Percentiles rank a stretch among this genome's conserved stretches.
phyloP scores from a whole-genome alignment of 2,329 filamentous ascomycete genomes.

The Xylariaceae sp. region DNA sequence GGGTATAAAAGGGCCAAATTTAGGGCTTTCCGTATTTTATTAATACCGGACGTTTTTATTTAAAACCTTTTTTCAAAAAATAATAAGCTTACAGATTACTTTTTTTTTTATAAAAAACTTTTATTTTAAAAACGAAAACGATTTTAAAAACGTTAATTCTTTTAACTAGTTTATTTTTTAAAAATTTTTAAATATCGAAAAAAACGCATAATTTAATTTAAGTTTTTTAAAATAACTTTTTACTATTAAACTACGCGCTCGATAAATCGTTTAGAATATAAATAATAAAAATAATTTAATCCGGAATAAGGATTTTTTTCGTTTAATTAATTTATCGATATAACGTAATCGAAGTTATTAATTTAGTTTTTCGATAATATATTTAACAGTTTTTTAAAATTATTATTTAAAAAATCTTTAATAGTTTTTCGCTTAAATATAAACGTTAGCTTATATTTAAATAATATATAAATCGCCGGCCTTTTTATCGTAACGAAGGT shows the following conservation, averaged over 20 bases:
- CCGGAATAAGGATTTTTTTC: not conserved
- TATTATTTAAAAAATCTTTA: not conserved
- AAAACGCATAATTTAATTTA: not conserved
- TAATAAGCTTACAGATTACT: not conserved
- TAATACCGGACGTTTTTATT: too few relatives aligned
- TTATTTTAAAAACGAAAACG: too few relatives aligned
- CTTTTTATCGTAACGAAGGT: too few relatives aligned
- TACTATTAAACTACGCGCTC: not conserved
- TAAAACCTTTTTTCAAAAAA: not conserved
- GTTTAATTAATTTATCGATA: too few relatives aligned
- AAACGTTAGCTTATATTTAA: not conserved
- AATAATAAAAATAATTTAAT: not conserved
- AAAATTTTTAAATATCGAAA: not conserved
- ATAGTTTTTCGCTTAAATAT: not conserved
- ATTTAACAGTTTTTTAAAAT: not conserved
- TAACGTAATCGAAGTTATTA: not conserved
- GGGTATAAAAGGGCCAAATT: not conserved
- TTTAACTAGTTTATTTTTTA: not conserved
- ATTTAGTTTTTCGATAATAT: not conserved
- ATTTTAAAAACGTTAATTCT: not conserved
- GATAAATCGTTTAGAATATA: not conserved
- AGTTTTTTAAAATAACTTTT: not conserved
- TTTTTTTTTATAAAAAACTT: not conserved
- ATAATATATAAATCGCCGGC: not conserved
- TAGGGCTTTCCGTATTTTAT: not conserved